Percentiles rank a stretch among this genome's conserved stretches.
phyloP scores from a whole-genome alignment of 2,329 filamentous ascomycete genomes.

The Clathrospora elynae region DNA sequence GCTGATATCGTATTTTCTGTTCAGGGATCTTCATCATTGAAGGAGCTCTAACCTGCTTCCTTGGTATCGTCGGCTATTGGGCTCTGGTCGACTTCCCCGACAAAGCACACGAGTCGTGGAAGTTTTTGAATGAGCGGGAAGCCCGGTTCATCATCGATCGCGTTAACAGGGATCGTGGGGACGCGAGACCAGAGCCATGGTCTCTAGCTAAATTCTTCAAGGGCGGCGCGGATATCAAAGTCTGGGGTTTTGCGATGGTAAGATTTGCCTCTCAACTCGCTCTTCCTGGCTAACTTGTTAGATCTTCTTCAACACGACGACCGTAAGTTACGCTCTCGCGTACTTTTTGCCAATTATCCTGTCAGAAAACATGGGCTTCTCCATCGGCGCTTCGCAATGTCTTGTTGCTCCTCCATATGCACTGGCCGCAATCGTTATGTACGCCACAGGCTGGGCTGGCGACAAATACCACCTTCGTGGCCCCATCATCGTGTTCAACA shows the following conservation, averaged over 20 bases:
- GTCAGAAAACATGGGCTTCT: conserved; percentile 65
- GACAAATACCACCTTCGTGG: conserved; percentile 71
- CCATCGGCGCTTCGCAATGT: conserved; percentile 67
- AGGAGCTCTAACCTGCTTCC: conserved; percentile 48
- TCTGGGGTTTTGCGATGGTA: conserved; percentile 59
- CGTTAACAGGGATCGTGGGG: conserved; percentile 59
- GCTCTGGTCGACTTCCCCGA: conserved; percentile 55
- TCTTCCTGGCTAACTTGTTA: conserved; percentile 23
- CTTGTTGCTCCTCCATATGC: conserved; percentile 62
- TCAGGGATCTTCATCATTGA: conserved; percentile 54
- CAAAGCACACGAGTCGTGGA: conserved; percentile 49
- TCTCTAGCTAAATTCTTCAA: conserved; percentile 55
- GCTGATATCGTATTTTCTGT: conserved; percentile 41
- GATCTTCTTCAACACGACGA: conserved; percentile 68
- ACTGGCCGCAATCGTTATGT: conserved; percentile 47
- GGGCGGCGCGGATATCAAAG: conserved; percentile 56
- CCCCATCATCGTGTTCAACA: conserved; percentile 69
- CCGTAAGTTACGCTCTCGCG: conserved; percentile 74
- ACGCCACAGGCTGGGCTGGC: conserved; percentile 65
- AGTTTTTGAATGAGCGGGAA: conserved; percentile 55
- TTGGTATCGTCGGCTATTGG: conserved; percentile 51
- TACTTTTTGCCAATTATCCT: conserved; percentile 83
- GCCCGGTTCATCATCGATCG: conserved; percentile 56
- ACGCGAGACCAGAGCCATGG: conserved; percentile 57
- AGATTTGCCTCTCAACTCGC: too few species aligned